phyloP scores from a whole-genome alignment of 129 eudicot species.

The Saposhnikovia divaricata region DNA sequence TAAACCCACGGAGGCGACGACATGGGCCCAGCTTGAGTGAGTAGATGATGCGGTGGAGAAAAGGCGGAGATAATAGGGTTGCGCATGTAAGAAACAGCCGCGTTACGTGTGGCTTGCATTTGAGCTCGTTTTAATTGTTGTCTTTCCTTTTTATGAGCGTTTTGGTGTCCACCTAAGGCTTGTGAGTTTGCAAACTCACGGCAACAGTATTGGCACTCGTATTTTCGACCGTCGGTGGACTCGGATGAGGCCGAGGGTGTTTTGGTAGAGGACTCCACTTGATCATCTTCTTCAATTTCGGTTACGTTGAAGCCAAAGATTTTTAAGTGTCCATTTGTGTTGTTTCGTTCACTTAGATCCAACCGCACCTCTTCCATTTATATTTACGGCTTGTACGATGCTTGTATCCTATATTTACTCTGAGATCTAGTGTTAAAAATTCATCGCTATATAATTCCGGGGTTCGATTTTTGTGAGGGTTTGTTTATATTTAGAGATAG shows the following conservation, averaged over 20 bases:
- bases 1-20: constrained; percentile 81
- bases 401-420: not conserved
- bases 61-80: constrained; percentile 93
- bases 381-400: not conserved
- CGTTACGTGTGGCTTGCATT: constrained; percentile 86
- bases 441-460: too few species aligned
- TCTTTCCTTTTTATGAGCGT: constrained; percentile 94
- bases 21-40: constrained; percentile 43
- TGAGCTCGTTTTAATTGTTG: constrained; percentile 92
- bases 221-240: constrained; percentile 68
- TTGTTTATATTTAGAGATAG: constrained; percentile 5
- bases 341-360: constrained; percentile 31
- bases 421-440: too few species aligned
- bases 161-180: constrained; percentile 94
- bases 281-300: constrained; percentile 51
- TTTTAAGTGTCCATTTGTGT: constrained; percentile 43
- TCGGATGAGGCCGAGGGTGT: constrained; percentile 51
- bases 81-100: constrained; percentile 75
- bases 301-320: constrained; percentile 84
- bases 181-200: constrained; percentile 97
- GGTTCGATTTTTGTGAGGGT: not conserved
- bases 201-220: constrained; percentile 95
- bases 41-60: constrained; percentile 79
- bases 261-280: constrained; percentile 30
- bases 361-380: constrained; percentile 56